A percentile compares a stretch with the other conserved stretches of the same genome.
Conservation (phyloP, 768 basidiomycete species). For the Hygrophorus russula region DNA sequence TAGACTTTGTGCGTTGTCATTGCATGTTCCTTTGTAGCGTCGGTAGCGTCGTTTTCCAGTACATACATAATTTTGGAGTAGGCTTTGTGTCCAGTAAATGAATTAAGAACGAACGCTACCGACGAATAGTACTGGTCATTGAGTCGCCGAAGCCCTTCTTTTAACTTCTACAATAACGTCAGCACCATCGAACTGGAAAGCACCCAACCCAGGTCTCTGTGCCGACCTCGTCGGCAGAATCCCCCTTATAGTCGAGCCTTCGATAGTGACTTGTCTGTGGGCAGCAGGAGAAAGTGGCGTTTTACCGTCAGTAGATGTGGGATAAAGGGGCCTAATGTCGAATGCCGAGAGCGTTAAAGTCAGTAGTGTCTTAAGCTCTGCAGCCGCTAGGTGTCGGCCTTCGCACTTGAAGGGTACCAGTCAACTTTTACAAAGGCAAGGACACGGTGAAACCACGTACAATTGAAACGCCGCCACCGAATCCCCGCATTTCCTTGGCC, state of each 20-base stretch:
- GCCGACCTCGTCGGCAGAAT: conserved; percentile 1
- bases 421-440: neutral
- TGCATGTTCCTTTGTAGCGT: too few relatives aligned
- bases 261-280: neutral
- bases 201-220: conserved; percentile 1
- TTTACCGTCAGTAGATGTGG: neutral
- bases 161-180: neutral
- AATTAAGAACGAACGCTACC: too few relatives aligned
- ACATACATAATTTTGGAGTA: too few relatives aligned
- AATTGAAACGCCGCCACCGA: too few relatives aligned
- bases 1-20: too few relatives aligned
- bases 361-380: conserved; percentile 3
- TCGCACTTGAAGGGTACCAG: neutral
- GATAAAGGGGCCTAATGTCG: conserved; percentile 3
- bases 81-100: too few relatives aligned
- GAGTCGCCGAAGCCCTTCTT: neutral
- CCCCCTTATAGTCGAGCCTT: neutral
- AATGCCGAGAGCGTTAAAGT: neutral
- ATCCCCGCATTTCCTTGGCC: too few relatives aligned
- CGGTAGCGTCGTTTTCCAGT: too few relatives aligned
- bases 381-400: conserved; percentile 5
- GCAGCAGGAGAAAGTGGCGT: neutral
- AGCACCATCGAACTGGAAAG: conserved; percentile 2
- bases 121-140: too few relatives aligned
- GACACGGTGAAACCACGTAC: too few relatives aligned